Evolutionary conservation across 805 yeast species (phyloP), one percentile per base, ranked within the genome.

Genomic region (Sugiyamaella lignohabitans): DNA sequence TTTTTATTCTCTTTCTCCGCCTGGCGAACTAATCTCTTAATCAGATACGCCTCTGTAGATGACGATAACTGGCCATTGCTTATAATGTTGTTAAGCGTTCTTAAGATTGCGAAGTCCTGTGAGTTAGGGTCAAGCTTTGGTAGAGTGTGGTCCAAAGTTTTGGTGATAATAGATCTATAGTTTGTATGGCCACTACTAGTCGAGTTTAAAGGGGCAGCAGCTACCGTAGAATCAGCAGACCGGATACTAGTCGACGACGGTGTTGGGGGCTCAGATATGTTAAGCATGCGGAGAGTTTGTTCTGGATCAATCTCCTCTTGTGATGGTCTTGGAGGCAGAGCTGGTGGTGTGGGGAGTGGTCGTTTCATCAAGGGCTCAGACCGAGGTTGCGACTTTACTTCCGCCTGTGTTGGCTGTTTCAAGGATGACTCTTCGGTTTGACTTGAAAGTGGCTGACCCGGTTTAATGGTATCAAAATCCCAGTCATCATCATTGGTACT

Each of bases 381-480:
- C 46, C 20, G 14, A 20, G 38, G 16, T 23, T 32, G 16, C 23
- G 24, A 22, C 21, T 32, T 42, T 11, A 34, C n/a, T 19, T n/a
- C n/a, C 18, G 21, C 32, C 16, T 20, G 2, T n/a, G 41, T 19
- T 14, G 22, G n/a, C 14, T 27, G 32, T 8, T 27, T 8, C 11
- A 8, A 14, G 14, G 32, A 27, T 27, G 8, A 14, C 14, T 27
- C 11, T 27, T 27, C 32, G 8, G 32, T 8, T 27, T 8, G 32
- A 8, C 11, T 14, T 14, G 32, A 27, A 8, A 14, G 34, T 20
- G 34, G 27, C 17, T 18, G 36, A 18, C 19, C 43, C 4, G 64
- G 62, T 47, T 56, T 62, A 32, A 65, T 51, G 2, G 71, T 67
- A 38, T 60, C 71, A 51, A 67, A 67, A 42, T 66, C 65, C 71